Evolutionary conservation across 495 filamentous ascomycete genomes (phyloP).

Genomic region (Xylaria nigripes): DNA sequence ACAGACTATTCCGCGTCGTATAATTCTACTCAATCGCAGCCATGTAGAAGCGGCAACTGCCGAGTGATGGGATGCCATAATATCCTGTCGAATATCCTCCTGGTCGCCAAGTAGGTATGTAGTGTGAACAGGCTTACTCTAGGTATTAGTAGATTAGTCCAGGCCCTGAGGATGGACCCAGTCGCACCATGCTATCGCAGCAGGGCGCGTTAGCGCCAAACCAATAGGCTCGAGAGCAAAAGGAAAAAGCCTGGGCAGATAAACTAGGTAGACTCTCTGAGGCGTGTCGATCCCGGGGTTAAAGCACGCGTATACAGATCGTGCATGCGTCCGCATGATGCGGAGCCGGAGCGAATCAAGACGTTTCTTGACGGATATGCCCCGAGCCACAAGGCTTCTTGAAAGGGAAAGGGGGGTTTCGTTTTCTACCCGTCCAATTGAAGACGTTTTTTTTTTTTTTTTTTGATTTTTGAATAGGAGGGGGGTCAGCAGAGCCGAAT

Average conservation of each 20-base stretch:
- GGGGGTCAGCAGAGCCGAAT: background rate
- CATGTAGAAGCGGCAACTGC: too few relatives aligned
- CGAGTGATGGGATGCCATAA: too few relatives aligned
- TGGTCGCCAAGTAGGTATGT: too few relatives aligned
- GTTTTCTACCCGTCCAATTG: background rate
- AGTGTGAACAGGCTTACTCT: too few relatives aligned
- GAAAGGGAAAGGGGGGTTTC: background rate
- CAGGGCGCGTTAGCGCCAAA: background rate
- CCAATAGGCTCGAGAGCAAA: background rate
- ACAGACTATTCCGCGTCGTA: too few relatives aligned
- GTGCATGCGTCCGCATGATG: conserved; percentile 2
- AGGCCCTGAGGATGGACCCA: background rate
- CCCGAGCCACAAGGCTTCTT: conserved; percentile 10
- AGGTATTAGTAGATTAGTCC: background rate
- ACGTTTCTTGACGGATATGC: background rate
- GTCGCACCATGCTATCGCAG: too few relatives aligned
- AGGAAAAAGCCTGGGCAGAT: background rate
- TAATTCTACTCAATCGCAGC: too few relatives aligned
- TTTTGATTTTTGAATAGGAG: background rate
- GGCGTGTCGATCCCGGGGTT: background rate
- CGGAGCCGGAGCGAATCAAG: background rate
- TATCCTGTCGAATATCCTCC: too few relatives aligned
- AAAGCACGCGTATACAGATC: conserved; percentile 3
- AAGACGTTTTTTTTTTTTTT: too few relatives aligned
- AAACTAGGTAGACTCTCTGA: background rate